phyloP scores from a whole-genome alignment of 108 stramenopile genomes.

The Nannochloropsis gaditana region DNA sequence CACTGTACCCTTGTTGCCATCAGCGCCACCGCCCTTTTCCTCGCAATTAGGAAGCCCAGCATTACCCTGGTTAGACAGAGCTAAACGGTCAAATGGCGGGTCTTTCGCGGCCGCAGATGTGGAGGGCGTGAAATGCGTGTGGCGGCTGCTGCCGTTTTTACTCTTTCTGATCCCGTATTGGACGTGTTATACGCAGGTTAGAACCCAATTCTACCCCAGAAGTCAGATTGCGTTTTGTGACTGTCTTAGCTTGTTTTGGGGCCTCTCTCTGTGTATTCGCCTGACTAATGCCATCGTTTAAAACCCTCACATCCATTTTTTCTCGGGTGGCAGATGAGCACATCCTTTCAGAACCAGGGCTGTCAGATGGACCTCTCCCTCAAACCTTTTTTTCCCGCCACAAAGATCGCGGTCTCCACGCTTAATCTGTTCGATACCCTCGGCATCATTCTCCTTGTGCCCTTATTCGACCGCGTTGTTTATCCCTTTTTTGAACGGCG shows the following conservation, averaged over 20 bases:
- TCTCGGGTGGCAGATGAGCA: conserved; percentile 37
- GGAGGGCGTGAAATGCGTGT: conserved; percentile 21
- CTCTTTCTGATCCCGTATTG: neutral
- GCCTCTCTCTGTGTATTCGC: too few species aligned
- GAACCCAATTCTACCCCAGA: too few species aligned
- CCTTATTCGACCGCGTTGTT: conserved; percentile 45
- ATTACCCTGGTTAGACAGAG: conserved; percentile 24
- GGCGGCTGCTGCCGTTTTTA: conserved; percentile 28
- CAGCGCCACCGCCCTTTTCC: too few species aligned
- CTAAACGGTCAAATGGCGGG: conserved; percentile 13
- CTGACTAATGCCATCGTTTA: too few species aligned
- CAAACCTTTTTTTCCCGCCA: neutral
- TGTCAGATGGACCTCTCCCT: conserved; percentile 54
- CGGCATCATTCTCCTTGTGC: conserved; percentile 50
- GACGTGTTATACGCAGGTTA: neutral
- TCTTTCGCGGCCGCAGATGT: conserved; percentile 18
- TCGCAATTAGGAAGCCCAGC: neutral
- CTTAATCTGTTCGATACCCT: conserved; percentile 55
- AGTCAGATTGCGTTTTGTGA: too few species aligned
- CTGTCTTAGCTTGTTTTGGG: too few species aligned
- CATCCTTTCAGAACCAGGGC: conserved; percentile 55
- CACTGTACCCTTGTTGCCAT: neutral
- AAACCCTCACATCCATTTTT: too few species aligned
- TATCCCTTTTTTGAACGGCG: conserved; percentile 34
- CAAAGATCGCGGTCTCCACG: conserved; percentile 36